Percentiles rank a stretch among this genome's conserved stretches.
Evolutionary conservation across 2,329 filamentous ascomycete species (phyloP).

Genomic region (Atkinsonella hypoxylon): DNA sequence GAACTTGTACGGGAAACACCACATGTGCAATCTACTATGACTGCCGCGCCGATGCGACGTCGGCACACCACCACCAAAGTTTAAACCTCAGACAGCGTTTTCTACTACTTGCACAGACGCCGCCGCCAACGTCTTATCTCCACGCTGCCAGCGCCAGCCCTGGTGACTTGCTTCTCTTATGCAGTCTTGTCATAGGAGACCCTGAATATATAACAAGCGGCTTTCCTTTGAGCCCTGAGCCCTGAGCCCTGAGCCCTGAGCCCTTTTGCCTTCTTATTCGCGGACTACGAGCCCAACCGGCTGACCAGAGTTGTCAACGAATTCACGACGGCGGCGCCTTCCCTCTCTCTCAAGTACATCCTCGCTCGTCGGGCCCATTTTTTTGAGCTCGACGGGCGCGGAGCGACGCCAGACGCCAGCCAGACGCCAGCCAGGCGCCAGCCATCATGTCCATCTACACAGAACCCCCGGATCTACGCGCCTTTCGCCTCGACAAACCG

Average conservation of each 20-base stretch:
- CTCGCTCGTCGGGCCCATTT: slow-evolving; percentile 46
- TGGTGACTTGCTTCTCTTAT: no score
- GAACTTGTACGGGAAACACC: no score
- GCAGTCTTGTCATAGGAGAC: not conserved
- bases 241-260: no score
- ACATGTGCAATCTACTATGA: not conserved
- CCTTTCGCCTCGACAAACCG: slow-evolving; percentile 58
- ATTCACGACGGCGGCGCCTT: not conserved
- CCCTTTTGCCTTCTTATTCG: not conserved
- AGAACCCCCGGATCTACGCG: slow-evolving; percentile 34
- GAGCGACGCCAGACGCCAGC: no score
- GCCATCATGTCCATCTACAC: slow-evolving; percentile 47
- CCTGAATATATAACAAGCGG: not conserved
- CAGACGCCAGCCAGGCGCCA: no score
- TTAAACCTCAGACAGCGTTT: not conserved
- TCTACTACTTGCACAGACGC: not conserved
- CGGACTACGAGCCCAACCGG: not conserved
- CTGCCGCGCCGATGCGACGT: not conserved
- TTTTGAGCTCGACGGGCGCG: slow-evolving; percentile 48
- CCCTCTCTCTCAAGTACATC: slow-evolving; percentile 6
- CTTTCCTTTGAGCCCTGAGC: not conserved
- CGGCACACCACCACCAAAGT: not conserved
- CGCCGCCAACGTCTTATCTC: not conserved
- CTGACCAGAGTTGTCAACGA: not conserved
- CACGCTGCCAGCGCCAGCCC: no score